Evolutionary conservation across 2,329 filamentous ascomycete species (phyloP).

Genomic region (Kalaharituber pfeilii): DNA sequence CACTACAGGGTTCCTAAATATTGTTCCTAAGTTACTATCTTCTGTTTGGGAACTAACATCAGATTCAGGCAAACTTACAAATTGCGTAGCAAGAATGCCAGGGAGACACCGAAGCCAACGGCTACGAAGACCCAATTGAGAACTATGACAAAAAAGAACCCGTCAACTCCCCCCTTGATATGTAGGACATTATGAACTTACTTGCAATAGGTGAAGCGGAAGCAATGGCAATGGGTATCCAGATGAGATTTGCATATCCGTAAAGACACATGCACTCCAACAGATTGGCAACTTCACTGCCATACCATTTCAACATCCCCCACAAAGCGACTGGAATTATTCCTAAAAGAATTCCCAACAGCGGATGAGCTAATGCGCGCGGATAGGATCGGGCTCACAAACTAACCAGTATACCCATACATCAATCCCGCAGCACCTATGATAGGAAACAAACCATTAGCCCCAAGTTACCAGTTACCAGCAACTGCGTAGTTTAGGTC

Average conservation of each 20-base stretch:
- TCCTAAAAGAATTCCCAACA: too few relatives aligned
- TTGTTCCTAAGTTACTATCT: too few relatives aligned
- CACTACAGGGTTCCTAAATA: slow-evolving; percentile 49
- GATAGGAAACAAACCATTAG: too few relatives aligned
- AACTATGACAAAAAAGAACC: slow-evolving; percentile 27
- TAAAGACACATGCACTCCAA: slow-evolving; percentile 93
- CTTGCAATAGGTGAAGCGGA: slow-evolving; percentile 23
- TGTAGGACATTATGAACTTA: slow-evolving; percentile 23
- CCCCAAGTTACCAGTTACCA: too few relatives aligned
- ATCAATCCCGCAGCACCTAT: slow-evolving; percentile 71
- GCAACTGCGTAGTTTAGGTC: too few relatives aligned
- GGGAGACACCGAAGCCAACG: slow-evolving; percentile 67
- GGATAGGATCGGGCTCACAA: too few relatives aligned
- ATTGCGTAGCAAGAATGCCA: slow-evolving; percentile 68
- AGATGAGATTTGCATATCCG: slow-evolving; percentile 90
- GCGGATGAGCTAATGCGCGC: too few relatives aligned
- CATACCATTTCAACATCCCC: slow-evolving; percentile 83
- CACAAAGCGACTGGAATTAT: slow-evolving; percentile 62
- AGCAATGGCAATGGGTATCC: slow-evolving; percentile 65
- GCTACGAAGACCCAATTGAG: slow-evolving; percentile 91
- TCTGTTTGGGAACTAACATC: background rate
- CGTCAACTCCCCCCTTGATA: slow-evolving; percentile 1
- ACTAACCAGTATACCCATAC: slow-evolving; percentile 63
- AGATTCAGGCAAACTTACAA: slow-evolving; percentile 35
- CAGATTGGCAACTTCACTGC: slow-evolving; percentile 78